phyloP scores from a whole-genome alignment of 306 rosid species.

The Rubus idaeus region DNA sequence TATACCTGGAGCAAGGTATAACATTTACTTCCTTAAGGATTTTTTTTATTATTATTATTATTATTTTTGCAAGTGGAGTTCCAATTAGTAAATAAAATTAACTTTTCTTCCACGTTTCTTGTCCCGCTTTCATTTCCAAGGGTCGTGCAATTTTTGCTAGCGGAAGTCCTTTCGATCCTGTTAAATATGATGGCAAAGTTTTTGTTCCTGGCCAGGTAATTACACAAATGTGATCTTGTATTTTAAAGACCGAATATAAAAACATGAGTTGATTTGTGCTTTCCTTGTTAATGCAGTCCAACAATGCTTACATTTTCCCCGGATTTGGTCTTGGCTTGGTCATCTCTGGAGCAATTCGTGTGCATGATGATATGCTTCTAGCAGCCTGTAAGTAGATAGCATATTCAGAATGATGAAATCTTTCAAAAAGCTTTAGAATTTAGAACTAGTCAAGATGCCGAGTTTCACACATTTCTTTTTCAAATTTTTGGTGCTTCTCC shows the following conservation, averaged over 20 bases:
- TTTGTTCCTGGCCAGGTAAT: slow-evolving; percentile 79
- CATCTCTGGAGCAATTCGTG: slow-evolving; percentile 89
- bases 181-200: slow-evolving; percentile 69
- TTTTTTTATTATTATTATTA: not conserved
- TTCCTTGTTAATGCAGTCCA: slow-evolving; percentile 54
- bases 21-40: slow-evolving; percentile 8
- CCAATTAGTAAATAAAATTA: not conserved
- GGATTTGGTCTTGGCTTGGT: slow-evolving; percentile 85
- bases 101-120: slow-evolving; percentile 9
- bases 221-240: slow-evolving; percentile 18
- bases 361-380: slow-evolving; percentile 89
- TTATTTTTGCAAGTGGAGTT: too few species aligned
- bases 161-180: slow-evolving; percentile 91
- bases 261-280: slow-evolving; percentile 8
- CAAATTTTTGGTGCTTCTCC: not conserved
- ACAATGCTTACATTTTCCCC: slow-evolving; percentile 94
- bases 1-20: slow-evolving; percentile 78
- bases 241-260: not conserved
- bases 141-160: slow-evolving; percentile 91
- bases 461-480: not conserved
- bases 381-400: slow-evolving; percentile 75
- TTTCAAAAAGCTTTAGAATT: slow-evolving; percentile 4
- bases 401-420: not conserved
- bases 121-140: slow-evolving; percentile 30
- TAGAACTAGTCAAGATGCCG: not conserved